Evolutionary conservation across 805 yeast species (phyloP), one percentile per base, ranked within the genome.

Genomic region (Lachancea mirantina): DNA sequence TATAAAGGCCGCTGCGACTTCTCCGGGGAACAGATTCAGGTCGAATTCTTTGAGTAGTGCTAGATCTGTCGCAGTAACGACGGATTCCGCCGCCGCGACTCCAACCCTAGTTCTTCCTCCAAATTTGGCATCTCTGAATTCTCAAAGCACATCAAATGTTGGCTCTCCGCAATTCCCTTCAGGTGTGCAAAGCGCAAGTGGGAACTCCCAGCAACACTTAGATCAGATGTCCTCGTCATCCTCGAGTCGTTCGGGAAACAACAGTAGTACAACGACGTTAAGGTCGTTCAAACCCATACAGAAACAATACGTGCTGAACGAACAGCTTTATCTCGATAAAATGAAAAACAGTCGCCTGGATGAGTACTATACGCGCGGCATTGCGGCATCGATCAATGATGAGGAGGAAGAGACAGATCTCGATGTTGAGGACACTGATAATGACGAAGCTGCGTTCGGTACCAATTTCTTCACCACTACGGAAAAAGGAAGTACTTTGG

Each of bases 361-460:
- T 52, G 92, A 82, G 45, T 79, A 79, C 52, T 78, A 79, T 49
- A 78, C 84, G 8, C 75, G 75, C 43, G 84, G 79, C 4, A 72
- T 78, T 25, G 62, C 74, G 0, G 57, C 64, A 2, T 38, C 52
- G 3, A 30, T 46, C 1, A 35, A 36, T 13, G 43, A 46, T 9
- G 67, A 61, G n/a, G 54, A 57, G 4, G 61, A 58, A 8, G 59
- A 59, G n/a, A 57, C 44, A 13, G 47, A 50, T 14, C 40, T 42
- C 9, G 57, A 55, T 4, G 45, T 47, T 6, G 55, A 47, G 15
- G 67, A 55, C 9, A 43, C 42, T 19, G 55, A 49, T 15, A 57
- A 53, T 20, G 56, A 50, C 4, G 51, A 46, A 16, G 19, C 36
- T 10, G 20, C 36, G 3, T 50, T 51, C 25, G 56, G 52, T 10